These are phyloP conservation scores for Bipolaris gigantea DNA, from an alignment of 2,329 filamentous ascomycete genomes.

Conservation along the genomic window DNA sequence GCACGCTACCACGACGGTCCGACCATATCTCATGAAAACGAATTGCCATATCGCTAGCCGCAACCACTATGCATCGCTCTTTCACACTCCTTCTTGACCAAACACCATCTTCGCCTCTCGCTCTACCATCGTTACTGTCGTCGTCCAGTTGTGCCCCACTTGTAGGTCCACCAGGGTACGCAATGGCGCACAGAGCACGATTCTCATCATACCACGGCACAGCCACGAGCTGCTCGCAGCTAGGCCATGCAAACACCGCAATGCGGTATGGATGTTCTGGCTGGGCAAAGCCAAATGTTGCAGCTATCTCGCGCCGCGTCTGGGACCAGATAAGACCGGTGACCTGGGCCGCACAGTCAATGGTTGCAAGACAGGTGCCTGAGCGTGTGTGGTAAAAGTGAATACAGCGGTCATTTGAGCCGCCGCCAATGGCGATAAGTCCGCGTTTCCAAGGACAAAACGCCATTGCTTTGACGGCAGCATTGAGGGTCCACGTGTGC, in stretches of 20 bases:
- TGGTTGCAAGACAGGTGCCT: slow-evolving; percentile 82
- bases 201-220: slow-evolving; percentile 82
- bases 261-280: slow-evolving; percentile 88
- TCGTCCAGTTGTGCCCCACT: slow-evolving; percentile 8
- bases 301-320: slow-evolving; percentile 82
- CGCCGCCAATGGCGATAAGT: slow-evolving; percentile 86
- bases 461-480: slow-evolving; percentile 93
- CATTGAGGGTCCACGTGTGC: slow-evolving; percentile 76
- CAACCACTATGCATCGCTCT: slow-evolving; percentile 87
- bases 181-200: slow-evolving; percentile 82
- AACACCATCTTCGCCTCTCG: slow-evolving; percentile 55
- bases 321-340: slow-evolving; percentile 90
- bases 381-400: slow-evolving; percentile 91
- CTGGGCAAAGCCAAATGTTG: slow-evolving; percentile 91
- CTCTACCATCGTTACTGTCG: slow-evolving; percentile 20
- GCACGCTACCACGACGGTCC: slow-evolving; percentile 53
- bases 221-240: slow-evolving; percentile 80
- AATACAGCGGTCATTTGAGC: slow-evolving; percentile 91
- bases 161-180: slow-evolving; percentile 70
- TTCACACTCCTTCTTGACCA: slow-evolving; percentile 60
- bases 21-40: slow-evolving; percentile 96
- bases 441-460: slow-evolving; percentile 94
- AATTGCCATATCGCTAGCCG: slow-evolving; percentile 86
- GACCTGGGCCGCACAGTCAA: slow-evolving; percentile 90
- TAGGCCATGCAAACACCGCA: slow-evolving; percentile 92